A percentile compares a stretch with the other conserved stretches of the same genome.
Evolutionary conservation across 208 protist species (phyloP).

Genomic region (Acanthamoeba castellanii): DNA sequence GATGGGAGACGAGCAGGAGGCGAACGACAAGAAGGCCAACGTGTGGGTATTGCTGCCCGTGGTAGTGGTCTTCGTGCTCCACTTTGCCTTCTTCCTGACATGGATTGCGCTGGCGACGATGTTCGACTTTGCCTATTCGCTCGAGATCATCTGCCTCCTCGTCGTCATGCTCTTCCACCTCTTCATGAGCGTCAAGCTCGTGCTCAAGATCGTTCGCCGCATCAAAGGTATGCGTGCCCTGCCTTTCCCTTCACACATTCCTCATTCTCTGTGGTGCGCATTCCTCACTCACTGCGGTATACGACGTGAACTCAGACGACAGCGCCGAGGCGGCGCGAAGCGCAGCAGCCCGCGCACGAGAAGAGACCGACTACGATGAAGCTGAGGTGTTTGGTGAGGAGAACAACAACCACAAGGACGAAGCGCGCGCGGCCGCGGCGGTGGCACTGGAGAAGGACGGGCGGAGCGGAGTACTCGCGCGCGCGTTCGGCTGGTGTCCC

Average conservation of each 20-base stretch:
- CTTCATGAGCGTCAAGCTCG: slow-evolving; percentile 30
- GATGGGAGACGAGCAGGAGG: neutral
- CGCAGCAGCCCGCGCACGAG: neutral
- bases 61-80: neutral
- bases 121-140: slow-evolving; percentile 37
- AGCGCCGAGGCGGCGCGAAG: neutral
- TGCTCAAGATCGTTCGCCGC: slow-evolving; percentile 7
- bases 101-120: slow-evolving; percentile 13
- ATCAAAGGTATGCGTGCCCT: neutral
- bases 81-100: slow-evolving; percentile 11
- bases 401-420: neutral
- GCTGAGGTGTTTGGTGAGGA: neutral
- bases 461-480: neutral
- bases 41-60: slow-evolving; percentile 1
- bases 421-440: neutral
- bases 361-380: neutral
- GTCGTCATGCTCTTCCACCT: slow-evolving; percentile 1
- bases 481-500: neutral
- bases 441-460: neutral
- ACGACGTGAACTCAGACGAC: too few species aligned
- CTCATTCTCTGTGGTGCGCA: too few species aligned
- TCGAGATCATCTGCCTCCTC: slow-evolving; percentile 37
- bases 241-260: neutral
- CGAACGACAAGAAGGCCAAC: neutral
- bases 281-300: too few species aligned